Percentiles rank a stretch among this genome's conserved stretches.
Evolutionary conservation across 2,329 filamentous ascomycete genomes (phyloP).

Genomic region (Dothistroma septosporum): DNA sequence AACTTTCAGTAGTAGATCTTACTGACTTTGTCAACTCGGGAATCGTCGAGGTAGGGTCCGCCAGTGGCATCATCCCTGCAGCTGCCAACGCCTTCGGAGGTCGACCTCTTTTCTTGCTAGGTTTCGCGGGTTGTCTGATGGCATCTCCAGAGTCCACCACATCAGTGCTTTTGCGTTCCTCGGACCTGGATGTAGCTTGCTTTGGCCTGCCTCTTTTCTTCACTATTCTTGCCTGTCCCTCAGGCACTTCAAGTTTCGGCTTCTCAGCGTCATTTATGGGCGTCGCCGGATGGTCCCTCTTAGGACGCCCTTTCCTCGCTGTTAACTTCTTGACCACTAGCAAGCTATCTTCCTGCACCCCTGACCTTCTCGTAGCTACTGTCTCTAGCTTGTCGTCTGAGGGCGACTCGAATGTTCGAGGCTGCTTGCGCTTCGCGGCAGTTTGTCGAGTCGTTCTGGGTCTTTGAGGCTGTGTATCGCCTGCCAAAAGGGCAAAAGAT

Average conservation of each 20-base stretch:
- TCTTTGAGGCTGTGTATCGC: neutral
- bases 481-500: neutral
- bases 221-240: neutral
- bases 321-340: slow-evolving; percentile 4
- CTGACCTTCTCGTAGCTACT: neutral
- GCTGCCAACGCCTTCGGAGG: neutral
- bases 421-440: neutral
- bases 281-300: neutral
- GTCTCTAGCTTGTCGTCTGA: neutral
- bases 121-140: neutral
- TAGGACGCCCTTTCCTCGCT: slow-evolving; percentile 2
- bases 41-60: neutral
- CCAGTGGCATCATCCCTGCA: neutral
- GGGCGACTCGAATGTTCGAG: neutral
- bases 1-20: neutral
- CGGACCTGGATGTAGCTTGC: neutral
- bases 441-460: neutral
- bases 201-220: slow-evolving; percentile 11
- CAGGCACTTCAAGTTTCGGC: neutral
- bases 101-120: neutral
- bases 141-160: neutral
- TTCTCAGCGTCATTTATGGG: neutral
- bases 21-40: neutral
- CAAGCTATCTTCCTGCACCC: slow-evolving; percentile 18
- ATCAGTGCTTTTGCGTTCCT: neutral